Evolutionary conservation across 495 filamentous ascomycete species (phyloP).

Genomic region (Cairneyella variabilis): DNA sequence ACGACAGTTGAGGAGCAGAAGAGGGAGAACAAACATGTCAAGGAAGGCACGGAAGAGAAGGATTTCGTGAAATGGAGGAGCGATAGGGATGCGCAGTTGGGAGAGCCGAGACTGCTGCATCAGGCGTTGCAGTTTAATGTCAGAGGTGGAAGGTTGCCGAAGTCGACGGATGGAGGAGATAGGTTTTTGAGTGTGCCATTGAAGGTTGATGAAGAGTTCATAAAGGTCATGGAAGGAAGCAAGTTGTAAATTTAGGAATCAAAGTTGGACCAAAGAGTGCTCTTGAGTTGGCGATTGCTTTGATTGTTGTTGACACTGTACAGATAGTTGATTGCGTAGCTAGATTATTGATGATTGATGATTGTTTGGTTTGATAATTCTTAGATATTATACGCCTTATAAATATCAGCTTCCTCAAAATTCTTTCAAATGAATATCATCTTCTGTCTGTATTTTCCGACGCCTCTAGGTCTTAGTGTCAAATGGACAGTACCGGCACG

Average conservation of each 20-base stretch:
- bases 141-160: constrained; percentile 46
- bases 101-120: constrained; percentile 49
- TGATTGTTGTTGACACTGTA: too few relatives aligned
- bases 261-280: background rate
- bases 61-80: constrained; percentile 46
- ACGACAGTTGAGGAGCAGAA: constrained; percentile 49
- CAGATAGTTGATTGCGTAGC: too few relatives aligned
- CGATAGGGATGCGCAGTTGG: constrained; percentile 43
- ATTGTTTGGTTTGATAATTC: too few relatives aligned
- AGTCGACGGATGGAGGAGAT: constrained; percentile 27
- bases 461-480: too few relatives aligned
- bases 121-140: constrained; percentile 58
- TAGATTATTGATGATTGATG: too few relatives aligned
- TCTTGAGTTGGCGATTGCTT: too few relatives aligned
- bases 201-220: constrained; percentile 22
- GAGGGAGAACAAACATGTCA: constrained; percentile 49
- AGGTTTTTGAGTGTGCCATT: constrained; percentile 43
- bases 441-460: too few relatives aligned
- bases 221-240: constrained; percentile 1
- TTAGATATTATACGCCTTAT: too few relatives aligned
- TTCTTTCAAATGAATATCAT: too few relatives aligned
- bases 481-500: too few relatives aligned
- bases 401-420: too few relatives aligned
- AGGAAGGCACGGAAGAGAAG: constrained; percentile 32
- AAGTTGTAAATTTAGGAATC: background rate